These are phyloP conservation scores for Volutella citrinella DNA, from an alignment of 2,329 filamentous ascomycete genomes.

Conservation along the genomic window DNA sequence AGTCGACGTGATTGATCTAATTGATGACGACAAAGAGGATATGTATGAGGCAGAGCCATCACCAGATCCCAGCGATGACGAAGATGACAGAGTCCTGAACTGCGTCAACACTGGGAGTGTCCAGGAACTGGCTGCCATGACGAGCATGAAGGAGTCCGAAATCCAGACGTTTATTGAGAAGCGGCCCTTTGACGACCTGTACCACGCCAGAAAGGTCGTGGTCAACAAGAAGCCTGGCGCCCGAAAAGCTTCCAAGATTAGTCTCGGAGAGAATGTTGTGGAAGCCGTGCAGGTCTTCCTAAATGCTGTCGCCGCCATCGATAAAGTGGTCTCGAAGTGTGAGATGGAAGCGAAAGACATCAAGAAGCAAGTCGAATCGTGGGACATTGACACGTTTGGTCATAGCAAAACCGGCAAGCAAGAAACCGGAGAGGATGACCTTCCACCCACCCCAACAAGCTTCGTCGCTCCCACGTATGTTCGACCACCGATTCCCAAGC, in stretches of 20 bases:
- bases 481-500: constrained; percentile 48
- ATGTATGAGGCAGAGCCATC: constrained; percentile 35
- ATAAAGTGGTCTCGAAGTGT: constrained; percentile 75
- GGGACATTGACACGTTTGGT: constrained; percentile 49
- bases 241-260: constrained; percentile 43
- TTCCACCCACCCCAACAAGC: constrained; percentile 43
- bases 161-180: constrained; percentile 68
- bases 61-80: constrained; percentile 27
- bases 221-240: constrained; percentile 45
- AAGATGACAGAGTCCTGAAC: constrained; percentile 56
- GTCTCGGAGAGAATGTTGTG: constrained; percentile 52
- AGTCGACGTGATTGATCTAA: constrained; percentile 34
- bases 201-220: constrained; percentile 64
- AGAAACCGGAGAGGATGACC: constrained; percentile 30
- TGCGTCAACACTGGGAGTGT: constrained; percentile 80
- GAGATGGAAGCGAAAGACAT: constrained; percentile 64
- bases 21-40: constrained; percentile 42
- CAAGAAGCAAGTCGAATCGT: constrained; percentile 43
- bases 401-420: constrained; percentile 32
- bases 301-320: constrained; percentile 76
- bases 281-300: constrained; percentile 66
- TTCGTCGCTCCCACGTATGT: constrained; percentile 31
- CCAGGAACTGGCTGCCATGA: constrained; percentile 78
- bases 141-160: constrained; percentile 67
- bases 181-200: constrained; percentile 69